Conservation (phyloP, 2,329 filamentous ascomycete species). For the Botryotinia convoluta region DNA sequence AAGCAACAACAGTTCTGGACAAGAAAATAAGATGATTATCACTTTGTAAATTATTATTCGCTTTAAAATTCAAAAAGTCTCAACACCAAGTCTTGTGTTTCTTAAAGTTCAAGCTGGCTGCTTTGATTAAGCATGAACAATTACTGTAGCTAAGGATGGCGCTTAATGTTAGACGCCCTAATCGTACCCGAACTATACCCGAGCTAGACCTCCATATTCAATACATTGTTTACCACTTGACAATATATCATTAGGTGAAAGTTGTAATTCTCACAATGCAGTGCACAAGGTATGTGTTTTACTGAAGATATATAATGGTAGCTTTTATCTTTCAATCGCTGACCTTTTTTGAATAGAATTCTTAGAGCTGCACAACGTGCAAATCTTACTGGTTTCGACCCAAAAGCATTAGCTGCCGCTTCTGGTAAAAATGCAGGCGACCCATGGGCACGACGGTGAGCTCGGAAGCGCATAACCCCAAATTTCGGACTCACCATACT, state of each 20-base stretch:
- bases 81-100: constrained; percentile 13
- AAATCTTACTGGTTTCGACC: constrained; percentile 91
- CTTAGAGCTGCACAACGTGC: constrained; percentile 43
- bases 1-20: background rate
- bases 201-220: constrained; percentile 4
- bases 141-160: background rate
- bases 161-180: constrained; percentile 16
- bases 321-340: constrained; percentile 15
- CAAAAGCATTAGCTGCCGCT: constrained; percentile 73
- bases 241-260: constrained; percentile 9
- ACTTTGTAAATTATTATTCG: constrained; percentile 5
- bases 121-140: constrained; percentile 11
- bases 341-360: constrained; percentile 30
- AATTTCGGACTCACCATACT: constrained; percentile 17
- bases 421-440: constrained; percentile 61
- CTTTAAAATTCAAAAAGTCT: constrained; percentile 11
- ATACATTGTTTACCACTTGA: constrained; percentile 6
- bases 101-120: constrained; percentile 12
- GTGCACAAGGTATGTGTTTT: constrained; percentile 32
- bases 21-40: constrained; percentile 5
- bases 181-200: background rate
- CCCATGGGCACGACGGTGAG: constrained; percentile 64
- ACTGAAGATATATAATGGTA: too few species aligned
- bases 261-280: constrained; percentile 33
- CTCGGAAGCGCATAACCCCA: constrained; percentile 30